Conservation (phyloP, 306 rosid genomes). For the Quercus cerris region DNA sequence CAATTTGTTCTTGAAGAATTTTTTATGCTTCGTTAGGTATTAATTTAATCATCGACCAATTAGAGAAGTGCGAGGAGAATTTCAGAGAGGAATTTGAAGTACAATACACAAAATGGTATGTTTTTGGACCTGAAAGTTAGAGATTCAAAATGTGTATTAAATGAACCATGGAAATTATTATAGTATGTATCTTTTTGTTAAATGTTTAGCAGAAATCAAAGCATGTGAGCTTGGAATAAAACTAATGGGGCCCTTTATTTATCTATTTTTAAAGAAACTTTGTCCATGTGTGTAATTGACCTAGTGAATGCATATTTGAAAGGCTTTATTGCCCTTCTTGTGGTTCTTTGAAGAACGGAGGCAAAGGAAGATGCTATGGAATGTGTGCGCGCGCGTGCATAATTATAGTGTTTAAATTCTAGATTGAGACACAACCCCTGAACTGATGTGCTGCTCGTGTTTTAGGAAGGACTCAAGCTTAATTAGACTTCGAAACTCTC, state of each 20-base stretch:
- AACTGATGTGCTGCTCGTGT: background rate
- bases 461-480: background rate
- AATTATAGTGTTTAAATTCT: background rate
- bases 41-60: background rate
- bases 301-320: background rate
- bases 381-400: fast-evolving
- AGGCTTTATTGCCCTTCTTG: background rate
- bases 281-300: background rate
- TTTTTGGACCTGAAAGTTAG: constrained; percentile 20
- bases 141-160: constrained; percentile 4
- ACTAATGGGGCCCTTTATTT: background rate
- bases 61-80: background rate
- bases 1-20: background rate
- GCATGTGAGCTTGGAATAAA: background rate
- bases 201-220: background rate
- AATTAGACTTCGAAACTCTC: background rate
- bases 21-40: background rate
- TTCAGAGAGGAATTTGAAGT: constrained; percentile 13
- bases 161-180: background rate
- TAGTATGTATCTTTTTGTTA: background rate
- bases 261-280: background rate
- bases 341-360: background rate
- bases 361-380: background rate
- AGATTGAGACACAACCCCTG: background rate
- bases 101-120: constrained; percentile 50